Conservation (phyloP, 1,139 yeast species). For the Ogataea hybrid region DNA sequence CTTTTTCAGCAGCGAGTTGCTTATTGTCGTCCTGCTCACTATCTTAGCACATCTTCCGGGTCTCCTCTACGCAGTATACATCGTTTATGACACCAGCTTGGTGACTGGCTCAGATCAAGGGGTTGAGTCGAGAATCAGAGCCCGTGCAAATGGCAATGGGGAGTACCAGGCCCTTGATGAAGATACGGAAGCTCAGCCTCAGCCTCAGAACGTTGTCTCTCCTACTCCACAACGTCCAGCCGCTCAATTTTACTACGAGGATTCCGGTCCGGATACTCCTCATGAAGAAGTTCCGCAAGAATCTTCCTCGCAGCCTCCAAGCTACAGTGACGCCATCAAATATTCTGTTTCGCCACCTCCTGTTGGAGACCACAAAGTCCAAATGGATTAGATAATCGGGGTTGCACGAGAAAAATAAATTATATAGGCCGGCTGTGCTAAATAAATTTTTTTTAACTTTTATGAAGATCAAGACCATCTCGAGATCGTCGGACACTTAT, state of each 20-base stretch:
- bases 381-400: slow-evolving; percentile 7
- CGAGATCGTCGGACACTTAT: slow-evolving; percentile 86
- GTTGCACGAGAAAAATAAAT: background rate
- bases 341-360: slow-evolving; percentile 8
- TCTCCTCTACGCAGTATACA: slow-evolving; percentile 18
- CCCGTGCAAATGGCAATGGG: background rate
- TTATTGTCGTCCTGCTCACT: slow-evolving; percentile 28
- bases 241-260: slow-evolving; percentile 3
- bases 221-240: slow-evolving; percentile 15
- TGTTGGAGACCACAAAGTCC: slow-evolving; percentile 26
- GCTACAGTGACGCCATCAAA: slow-evolving; percentile 20
- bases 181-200: slow-evolving; percentile 11
- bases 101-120: slow-evolving; percentile 23
- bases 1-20: slow-evolving; percentile 26
- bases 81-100: slow-evolving; percentile 25
- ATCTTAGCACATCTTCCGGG: slow-evolving; percentile 33
- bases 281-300: slow-evolving; percentile 2
- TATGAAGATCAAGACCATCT: slow-evolving; percentile 87
- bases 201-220: slow-evolving; percentile 10
- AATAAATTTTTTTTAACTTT: slow-evolving; percentile 11
- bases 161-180: slow-evolving; percentile 7
- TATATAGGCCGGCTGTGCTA: slow-evolving; percentile 9
- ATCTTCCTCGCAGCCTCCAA: slow-evolving; percentile 17
- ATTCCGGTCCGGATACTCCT: slow-evolving; percentile 1
- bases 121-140: slow-evolving; percentile 12